Base-by-base conservation (phyloP, 2,329 filamentous ascomycete genomes). In the Aspergillus unguis region DNA sequence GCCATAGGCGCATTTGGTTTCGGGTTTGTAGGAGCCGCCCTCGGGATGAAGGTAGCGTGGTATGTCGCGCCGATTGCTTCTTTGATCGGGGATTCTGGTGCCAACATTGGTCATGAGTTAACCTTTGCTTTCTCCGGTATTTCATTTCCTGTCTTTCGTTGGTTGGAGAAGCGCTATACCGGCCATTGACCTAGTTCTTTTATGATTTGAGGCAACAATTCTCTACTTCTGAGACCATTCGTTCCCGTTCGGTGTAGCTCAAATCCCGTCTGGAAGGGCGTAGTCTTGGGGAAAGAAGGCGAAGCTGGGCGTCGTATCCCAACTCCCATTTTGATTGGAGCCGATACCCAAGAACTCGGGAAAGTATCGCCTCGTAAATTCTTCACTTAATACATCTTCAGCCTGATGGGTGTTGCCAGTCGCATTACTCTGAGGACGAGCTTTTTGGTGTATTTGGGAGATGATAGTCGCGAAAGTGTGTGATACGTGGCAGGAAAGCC, bases 401-500 rank as follows among this genome's bases (percentile, higher is more conserved):
- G 32, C 7, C 7, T 36, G 44, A 27, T 23, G 3, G 25, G 29
- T 5, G 11, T 17, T 4, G 31, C 10, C 1, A 26, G 1, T 17
- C 10, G 9, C 17, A 29, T 25, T 7, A 35, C 47, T 10, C 23
- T 36, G 47, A 9, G 68, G 71, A 2, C 71, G 68, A 10, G 74
- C 49, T 41, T 71, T 74, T 48, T 60, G 58, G 31, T 65, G 61
- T 2, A 65, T 57, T 26, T 58, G 62, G 0, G 65, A 62, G 4
- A 76, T 69, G 7, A 75, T 67, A 53, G 69, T 63, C 3, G 71
- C 73, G 28, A 76, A 62, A 1, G 69, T 72, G 58, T 74, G 65
- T 3, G 71, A 73, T 5, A 68, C 71, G 53, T 76, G 74, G 32
- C 71, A 75, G 5, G 72, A 70, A 3, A 74, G 59, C 2, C 73